Evolutionary conservation across 2,329 filamentous ascomycete genomes (phyloP), one percentile per base, ranked within the genome.

Genomic region (Pleurostoma richardsiae): DNA sequence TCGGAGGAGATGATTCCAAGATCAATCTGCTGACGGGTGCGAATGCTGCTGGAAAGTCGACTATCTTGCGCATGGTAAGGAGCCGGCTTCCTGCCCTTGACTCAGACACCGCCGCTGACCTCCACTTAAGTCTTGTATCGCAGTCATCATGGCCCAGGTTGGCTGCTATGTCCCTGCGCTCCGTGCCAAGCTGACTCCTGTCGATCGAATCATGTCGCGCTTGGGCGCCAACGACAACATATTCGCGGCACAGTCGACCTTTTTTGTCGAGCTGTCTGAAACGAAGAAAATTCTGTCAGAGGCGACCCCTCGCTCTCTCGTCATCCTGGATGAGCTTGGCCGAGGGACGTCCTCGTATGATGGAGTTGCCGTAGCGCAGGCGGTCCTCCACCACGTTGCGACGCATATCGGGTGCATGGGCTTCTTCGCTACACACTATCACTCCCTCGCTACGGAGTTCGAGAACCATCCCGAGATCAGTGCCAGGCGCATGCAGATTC

Each of bases 201-300:
- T 95, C 3, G 94, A 99, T 63, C 88, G 94, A 46, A 97, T 99
- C 73, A 99, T 99, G 94, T 97, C 92, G 7, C 89, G 94, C 41
- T 82, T 99, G 0, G 94, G 94, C 7, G 94, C 94, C 42, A 96
- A 97, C 60, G 94, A 99, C 80, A 97, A 97, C 67, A 99, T 99
- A 58, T 97, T 99, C 62, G 94, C 92, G 1, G 89, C 92, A 0
- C 94, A 99, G 66, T 95, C 89, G 10, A 99, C 94, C 3, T 99
- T 99, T 74, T 97, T 99, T 61, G 92, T 99, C 29, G 94, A 99
- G 67, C 74, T 99, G 2, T 91, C 90, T 0, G 94, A 99, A 65
- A 99, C 94, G 0, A 96, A 97, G 73, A 97, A 97, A 75, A 99
- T 99, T 43, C 77, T 99, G 1, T 83, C 89, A 0, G 94, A 97